A percentile compares a stretch with the other conserved stretches of the same genome.
phyloP scores from a whole-genome alignment of 2,329 filamentous ascomycete species.

The Nemania sp. region DNA sequence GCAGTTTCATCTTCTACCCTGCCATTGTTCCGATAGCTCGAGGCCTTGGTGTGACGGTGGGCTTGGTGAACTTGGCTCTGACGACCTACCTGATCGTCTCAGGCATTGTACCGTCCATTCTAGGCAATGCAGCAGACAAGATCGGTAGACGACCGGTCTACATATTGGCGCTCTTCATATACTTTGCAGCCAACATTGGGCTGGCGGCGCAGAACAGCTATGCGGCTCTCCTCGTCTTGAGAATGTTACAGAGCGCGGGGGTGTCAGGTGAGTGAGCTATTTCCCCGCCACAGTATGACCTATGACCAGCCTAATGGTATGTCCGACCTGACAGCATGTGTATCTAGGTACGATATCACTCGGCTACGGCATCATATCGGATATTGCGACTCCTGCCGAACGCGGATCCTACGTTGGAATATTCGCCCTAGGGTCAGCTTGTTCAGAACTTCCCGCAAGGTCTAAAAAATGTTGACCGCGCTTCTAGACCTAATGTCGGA shows the following conservation, averaged over 20 bases:
- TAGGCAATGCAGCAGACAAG: conserved; percentile 56
- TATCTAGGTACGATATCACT: conserved; percentile 48
- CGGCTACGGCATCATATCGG: conserved; percentile 63
- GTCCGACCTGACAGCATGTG: not conserved
- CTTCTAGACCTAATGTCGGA: conserved; percentile 51
- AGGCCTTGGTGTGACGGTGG: conserved; percentile 35
- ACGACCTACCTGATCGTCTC: conserved; percentile 57
- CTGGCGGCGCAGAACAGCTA: conserved; percentile 59
- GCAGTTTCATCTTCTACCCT: conserved; percentile 44
- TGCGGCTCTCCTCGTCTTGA: conserved; percentile 60
- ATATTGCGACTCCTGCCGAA: conserved; percentile 63
- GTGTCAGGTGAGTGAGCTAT: conserved; percentile 27
- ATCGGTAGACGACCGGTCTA: conserved; percentile 56
- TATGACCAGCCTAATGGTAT: too few relatives aligned
- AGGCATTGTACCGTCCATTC: conserved; percentile 56
- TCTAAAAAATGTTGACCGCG: not conserved
- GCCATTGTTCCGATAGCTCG: conserved; percentile 40
- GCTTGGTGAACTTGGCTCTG: conserved; percentile 35
- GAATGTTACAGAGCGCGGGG: conserved; percentile 59
- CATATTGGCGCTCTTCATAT: conserved; percentile 53
- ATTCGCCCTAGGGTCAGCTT: conserved; percentile 47
- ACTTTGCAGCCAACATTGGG: conserved; percentile 56
- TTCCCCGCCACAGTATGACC: too few relatives aligned
- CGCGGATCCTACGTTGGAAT: conserved; percentile 64
- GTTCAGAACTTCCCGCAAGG: not conserved